Conservation (phyloP, 371 early-diverging fungal species). For the Nematocida displodere region DNA sequence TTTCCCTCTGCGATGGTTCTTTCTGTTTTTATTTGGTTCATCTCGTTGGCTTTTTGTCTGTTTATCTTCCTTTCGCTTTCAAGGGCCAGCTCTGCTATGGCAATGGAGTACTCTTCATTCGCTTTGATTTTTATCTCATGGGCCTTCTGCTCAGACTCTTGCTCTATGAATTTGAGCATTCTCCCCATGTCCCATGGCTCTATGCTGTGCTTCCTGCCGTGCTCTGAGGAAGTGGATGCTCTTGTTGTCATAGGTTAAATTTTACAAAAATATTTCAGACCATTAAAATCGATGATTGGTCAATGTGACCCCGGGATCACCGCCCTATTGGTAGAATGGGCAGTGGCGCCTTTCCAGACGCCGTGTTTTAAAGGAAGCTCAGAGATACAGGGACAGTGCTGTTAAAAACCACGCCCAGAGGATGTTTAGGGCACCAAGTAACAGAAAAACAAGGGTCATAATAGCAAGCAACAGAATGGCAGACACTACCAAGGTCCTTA, state of each 20-base stretch:
- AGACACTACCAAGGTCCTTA: too few relatives aligned
- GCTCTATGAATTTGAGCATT: slow-evolving; percentile 64
- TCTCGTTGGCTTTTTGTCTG: slow-evolving; percentile 48
- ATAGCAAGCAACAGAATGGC: too few relatives aligned
- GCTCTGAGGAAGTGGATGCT: slow-evolving; percentile 9
- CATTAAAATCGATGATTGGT: background rate
- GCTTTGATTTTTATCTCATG: slow-evolving; percentile 63
- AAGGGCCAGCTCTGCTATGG: slow-evolving; percentile 56
- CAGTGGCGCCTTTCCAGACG: too few relatives aligned
- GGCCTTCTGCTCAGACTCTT: slow-evolving; percentile 62
- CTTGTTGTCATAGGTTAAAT: slow-evolving; percentile 17
- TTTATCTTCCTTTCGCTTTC: slow-evolving; percentile 47
- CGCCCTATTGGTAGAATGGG: too few relatives aligned
- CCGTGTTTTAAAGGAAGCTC: too few relatives aligned
- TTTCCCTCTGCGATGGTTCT: slow-evolving; percentile 49
- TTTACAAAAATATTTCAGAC: background rate
- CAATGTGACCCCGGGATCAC: too few relatives aligned
- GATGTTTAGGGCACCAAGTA: too few relatives aligned
- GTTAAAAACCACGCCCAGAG: too few relatives aligned
- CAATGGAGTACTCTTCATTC: slow-evolving; percentile 59
- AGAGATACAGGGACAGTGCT: too few relatives aligned
- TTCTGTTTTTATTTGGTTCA: slow-evolving; percentile 48
- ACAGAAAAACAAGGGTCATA: too few relatives aligned
- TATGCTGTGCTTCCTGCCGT: slow-evolving; percentile 44
- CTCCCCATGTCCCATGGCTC: slow-evolving; percentile 63